Conservation (phyloP, 805 yeast genomes). For the Yueomyces sinensis region DNA sequence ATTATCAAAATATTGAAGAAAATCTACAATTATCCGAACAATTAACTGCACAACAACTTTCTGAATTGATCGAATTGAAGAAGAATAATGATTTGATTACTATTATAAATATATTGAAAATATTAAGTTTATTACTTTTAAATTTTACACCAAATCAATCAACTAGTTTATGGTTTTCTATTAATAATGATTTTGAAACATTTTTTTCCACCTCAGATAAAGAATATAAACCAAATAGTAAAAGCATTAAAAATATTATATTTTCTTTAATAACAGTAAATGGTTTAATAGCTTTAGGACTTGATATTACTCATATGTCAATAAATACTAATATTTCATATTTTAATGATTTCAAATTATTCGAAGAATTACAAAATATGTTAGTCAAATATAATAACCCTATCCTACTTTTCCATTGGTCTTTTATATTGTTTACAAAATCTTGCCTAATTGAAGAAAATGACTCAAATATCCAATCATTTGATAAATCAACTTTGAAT, state of each 20-base stretch:
- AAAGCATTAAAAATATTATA: too few species aligned
- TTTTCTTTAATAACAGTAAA: conserved; percentile 36
- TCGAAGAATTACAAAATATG: conserved; percentile 29
- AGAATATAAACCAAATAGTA: too few species aligned
- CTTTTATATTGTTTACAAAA: conserved; percentile 42
- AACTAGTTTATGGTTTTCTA: too few species aligned
- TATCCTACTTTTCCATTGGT: conserved; percentile 52
- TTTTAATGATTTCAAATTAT: conserved; percentile 27
- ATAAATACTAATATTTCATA: conserved; percentile 27
- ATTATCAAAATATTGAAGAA: not conserved
- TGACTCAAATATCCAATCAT: conserved; percentile 12
- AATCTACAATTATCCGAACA: not conserved
- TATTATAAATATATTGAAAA: conserved; percentile 24
- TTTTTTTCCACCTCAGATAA: too few species aligned
- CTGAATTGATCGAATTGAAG: conserved; percentile 10
- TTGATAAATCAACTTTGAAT: conserved; percentile 2
- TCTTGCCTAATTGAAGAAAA: conserved; percentile 31
- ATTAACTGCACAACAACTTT: not conserved
- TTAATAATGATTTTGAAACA: too few species aligned
- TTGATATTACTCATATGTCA: conserved; percentile 35
- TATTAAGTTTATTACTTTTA: too few species aligned
- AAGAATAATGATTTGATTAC: conserved; percentile 22
- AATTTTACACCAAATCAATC: too few species aligned
- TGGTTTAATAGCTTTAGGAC: conserved; percentile 41
- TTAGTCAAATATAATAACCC: conserved; percentile 27